Base-by-base conservation (phyloP, 352 stramenopile species). In the Thraustochytrium sp. region DNA sequence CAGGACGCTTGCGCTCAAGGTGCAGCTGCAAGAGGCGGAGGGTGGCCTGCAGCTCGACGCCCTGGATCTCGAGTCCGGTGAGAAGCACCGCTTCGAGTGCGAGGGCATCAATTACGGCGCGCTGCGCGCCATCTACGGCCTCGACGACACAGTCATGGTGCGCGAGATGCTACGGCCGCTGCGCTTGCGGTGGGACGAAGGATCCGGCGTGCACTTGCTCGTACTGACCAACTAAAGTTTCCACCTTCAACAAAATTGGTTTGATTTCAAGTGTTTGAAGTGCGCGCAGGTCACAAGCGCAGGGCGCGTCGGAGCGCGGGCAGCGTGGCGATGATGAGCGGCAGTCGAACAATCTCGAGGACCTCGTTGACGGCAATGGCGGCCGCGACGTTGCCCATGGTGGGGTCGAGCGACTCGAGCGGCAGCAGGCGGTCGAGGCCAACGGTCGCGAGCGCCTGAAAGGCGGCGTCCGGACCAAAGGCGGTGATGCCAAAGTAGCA, bases 291-390 rank as follows among this genome's bases (percentile, higher is more conserved):
- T n/a, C n/a, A n/a, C n/a, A n/a, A n/a, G n/a, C n/a, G n/a, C n/a
- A 95, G 91, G 54, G 87, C 82, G 46, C 89, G 89, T 87, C 94
- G 95, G 61, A 94, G 75, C 59, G 89, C 89, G 8, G 91, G 90
- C 42, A 94, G 88, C 44, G 92, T 96, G 16, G 92, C 92, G 38
- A 96, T 80, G 48, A 89, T 90, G 55, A 96, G 88, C n/a, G 92
- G 90, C 85, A 95, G 93, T 23, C 92, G 92, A 31, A 96, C 82
- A 38, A 92, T 86, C 85, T 96, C 92, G 64, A 95, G 64, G 62
- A 84, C 89, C 84, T 96, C 92, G 88, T 96, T 96, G 63, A 94
- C 86, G 26, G 95, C 88, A 46, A 94, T 87, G 40, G 92, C 91
- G 61, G 95, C 89, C 77, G 91, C 91, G 42, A 94, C 90, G 87